phyloP scores from a whole-genome alignment of 805 yeast genomes.

The Saccharomycopsis babjevae region DNA sequence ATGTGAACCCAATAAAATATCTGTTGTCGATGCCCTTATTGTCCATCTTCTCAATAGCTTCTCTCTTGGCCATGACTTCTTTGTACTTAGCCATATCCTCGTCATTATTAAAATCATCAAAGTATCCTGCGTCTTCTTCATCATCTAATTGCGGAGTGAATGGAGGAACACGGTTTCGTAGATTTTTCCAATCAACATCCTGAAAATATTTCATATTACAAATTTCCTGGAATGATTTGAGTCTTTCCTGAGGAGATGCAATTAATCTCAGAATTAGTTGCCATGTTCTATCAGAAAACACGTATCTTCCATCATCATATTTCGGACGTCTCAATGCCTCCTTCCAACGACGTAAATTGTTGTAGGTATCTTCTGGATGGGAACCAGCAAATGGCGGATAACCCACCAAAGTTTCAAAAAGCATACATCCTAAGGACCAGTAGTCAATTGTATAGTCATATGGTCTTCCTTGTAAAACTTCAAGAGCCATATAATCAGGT shows the following conservation, averaged over 20 bases:
- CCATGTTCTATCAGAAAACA: conserved; percentile 96
- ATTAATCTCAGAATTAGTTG: conserved; percentile 68
- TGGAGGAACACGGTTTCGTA: conserved; percentile 76
- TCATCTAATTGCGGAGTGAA: conserved; percentile 94
- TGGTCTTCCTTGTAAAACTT: conserved; percentile 85
- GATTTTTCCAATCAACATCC: conserved; percentile 68
- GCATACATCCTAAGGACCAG: conserved; percentile 97
- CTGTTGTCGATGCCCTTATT: conserved; percentile 54
- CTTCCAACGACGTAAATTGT: conserved; percentile 88
- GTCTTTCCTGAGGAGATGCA: conserved; percentile 66
- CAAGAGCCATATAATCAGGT: conserved; percentile 98
- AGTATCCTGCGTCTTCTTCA: conserved; percentile 97
- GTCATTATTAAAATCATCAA: conserved; percentile 94
- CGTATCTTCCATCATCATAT: conserved; percentile 82
- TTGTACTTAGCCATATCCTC: conserved; percentile 96
- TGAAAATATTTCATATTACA: conserved; percentile 70
- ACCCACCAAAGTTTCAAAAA: conserved; percentile 92
- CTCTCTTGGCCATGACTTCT: conserved; percentile 90
- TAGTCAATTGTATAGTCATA: conserved; percentile 96
- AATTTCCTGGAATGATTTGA: conserved; percentile 73
- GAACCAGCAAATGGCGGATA: conserved; percentile 96
- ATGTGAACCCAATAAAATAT: conserved; percentile 90
- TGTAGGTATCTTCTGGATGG: conserved; percentile 87
- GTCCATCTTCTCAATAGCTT: conserved; percentile 70
- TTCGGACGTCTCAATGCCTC: conserved; percentile 82